These are phyloP conservation scores for Fusarium palustre DNA, from an alignment of 2,329 filamentous ascomycete genomes.

Conservation along the genomic window DNA sequence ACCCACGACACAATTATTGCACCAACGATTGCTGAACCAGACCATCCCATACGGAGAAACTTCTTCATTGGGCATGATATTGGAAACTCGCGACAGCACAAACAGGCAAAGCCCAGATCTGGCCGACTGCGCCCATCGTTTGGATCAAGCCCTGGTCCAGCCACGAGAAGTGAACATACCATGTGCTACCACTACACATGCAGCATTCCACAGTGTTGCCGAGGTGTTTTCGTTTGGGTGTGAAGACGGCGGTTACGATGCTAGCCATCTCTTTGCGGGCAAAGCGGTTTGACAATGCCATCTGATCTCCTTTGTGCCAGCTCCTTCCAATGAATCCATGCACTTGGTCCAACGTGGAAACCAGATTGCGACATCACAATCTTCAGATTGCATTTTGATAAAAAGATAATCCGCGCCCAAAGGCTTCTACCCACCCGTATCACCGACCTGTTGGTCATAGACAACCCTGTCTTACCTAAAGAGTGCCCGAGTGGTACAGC, in stretches of 20 bases:
- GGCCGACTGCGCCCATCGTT: conserved; percentile 2
- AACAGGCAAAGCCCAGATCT: background rate
- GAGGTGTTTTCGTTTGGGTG: conserved; percentile 31
- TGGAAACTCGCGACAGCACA: background rate
- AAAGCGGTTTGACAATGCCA: background rate
- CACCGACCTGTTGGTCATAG: conserved; percentile 32
- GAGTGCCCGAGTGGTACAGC: conserved; percentile 50
- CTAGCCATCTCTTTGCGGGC: background rate
- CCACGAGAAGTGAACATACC: conserved; percentile 34
- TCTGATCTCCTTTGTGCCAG: background rate
- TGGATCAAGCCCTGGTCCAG: conserved; percentile 15
- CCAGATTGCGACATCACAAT: background rate
- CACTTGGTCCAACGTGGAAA: background rate
- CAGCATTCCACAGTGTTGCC: conserved; percentile 39
- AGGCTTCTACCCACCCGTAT: conserved; percentile 12
- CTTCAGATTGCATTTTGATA: background rate
- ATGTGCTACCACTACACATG: conserved; percentile 40
- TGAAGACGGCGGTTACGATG: background rate
- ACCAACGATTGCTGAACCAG: background rate
- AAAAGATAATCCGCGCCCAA: background rate
- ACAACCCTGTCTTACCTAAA: conserved; percentile 33
- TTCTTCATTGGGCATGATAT: background rate
- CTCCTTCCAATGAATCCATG: background rate
- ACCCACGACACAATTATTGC: background rate
- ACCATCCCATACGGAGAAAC: background rate